Percentiles rank a stretch among this genome's conserved stretches.
Conservation (phyloP, 106 monocot species). For the Hemerocallis citrina region DNA sequence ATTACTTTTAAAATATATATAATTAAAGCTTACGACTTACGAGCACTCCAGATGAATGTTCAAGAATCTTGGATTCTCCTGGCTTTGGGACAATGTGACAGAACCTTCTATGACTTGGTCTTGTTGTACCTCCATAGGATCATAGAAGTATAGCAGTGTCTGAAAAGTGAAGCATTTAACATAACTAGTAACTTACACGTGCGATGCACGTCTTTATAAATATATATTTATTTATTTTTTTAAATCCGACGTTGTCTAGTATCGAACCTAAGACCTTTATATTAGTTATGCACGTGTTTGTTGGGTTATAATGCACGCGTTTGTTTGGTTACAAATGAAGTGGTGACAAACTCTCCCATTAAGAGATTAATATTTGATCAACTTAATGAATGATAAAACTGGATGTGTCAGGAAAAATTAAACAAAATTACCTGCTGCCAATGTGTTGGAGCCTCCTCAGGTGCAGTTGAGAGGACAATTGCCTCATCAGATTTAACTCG, state of each 20-base stretch:
- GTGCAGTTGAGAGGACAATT: slow-evolving; percentile 88
- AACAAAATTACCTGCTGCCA: slow-evolving; percentile 78
- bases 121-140: slow-evolving; percentile 87
- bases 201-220: too few species aligned
- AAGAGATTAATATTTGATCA: neutral
- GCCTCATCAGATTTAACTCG: slow-evolving; percentile 40
- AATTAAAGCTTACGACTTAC: slow-evolving; percentile 27
- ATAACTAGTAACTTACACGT: too few species aligned
- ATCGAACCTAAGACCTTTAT: too few species aligned
- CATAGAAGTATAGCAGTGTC: slow-evolving; percentile 90
- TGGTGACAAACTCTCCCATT: too few species aligned
- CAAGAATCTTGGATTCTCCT: slow-evolving; percentile 53
- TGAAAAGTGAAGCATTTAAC: slow-evolving; percentile 20
- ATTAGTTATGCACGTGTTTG: too few species aligned
- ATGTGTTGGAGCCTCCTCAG: slow-evolving; percentile 94
- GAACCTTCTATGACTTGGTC: slow-evolving; percentile 91
- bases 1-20: neutral
- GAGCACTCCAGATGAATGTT: slow-evolving; percentile 87
- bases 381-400: neutral
- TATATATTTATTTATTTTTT: too few species aligned
- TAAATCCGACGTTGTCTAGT: too few species aligned
- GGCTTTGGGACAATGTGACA: slow-evolving; percentile 78
- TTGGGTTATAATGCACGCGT: too few species aligned
- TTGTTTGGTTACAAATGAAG: too few species aligned
- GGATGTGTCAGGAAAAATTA: neutral